These are phyloP conservation scores for Tagetes patula DNA, from an alignment of 129 eudicot species.

Conservation along the genomic window DNA sequence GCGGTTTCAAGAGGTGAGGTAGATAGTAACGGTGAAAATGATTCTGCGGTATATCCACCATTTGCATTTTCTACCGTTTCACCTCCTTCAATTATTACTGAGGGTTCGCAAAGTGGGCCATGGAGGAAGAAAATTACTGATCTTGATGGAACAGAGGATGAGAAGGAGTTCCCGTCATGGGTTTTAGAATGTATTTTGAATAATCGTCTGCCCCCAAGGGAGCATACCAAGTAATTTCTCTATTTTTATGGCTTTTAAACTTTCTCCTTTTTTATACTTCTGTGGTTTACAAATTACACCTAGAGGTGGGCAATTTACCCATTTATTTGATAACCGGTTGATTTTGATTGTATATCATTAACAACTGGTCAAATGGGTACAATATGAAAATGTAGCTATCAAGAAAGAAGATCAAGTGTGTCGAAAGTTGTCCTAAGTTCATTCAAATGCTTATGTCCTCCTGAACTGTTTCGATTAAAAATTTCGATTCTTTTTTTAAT, in stretches of 20 bases:
- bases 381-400: background rate
- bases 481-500: background rate
- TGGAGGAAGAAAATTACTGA: constrained; percentile 89
- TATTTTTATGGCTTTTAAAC: constrained; percentile 6
- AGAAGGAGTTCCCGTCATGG: constrained; percentile 92
- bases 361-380: background rate
- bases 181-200: constrained; percentile 77
- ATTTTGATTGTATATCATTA: background rate
- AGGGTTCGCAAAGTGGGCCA: constrained; percentile 87
- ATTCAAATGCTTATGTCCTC: background rate
- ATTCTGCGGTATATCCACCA: constrained; percentile 75
- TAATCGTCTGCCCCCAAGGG: constrained; percentile 90
- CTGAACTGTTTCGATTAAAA: background rate
- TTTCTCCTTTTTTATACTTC: background rate
- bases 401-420: background rate
- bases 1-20: constrained; percentile 66
- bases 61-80: constrained; percentile 67
- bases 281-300: background rate
- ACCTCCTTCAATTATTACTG: constrained; percentile 88
- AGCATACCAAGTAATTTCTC: constrained; percentile 76
- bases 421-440: constrained; percentile 2
- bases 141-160: constrained; percentile 87
- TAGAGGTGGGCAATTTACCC: background rate
- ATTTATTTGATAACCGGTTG: background rate
- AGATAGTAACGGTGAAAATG: constrained; percentile 67